Conservation (phyloP, 768 basidiomycete species). For the Porpolomopsis calyptriformis region DNA sequence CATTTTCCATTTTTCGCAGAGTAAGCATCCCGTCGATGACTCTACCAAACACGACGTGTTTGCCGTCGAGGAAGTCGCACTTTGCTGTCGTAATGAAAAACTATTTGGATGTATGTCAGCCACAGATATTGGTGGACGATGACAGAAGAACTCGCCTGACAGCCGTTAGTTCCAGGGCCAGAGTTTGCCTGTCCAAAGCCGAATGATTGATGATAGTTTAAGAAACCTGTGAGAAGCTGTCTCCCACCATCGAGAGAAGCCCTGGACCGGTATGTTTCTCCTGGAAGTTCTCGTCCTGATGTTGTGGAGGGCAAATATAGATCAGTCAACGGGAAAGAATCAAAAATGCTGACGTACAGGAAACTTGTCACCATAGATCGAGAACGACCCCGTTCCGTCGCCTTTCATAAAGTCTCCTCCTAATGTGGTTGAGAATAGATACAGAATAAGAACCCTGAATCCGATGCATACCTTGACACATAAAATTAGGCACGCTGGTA, state of each 20-base stretch:
- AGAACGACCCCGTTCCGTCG: slow-evolving; percentile 93
- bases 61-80: slow-evolving; percentile 92
- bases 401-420: slow-evolving; percentile 92
- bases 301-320: neutral
- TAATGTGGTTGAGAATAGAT: too few relatives aligned
- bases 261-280: slow-evolving; percentile 84
- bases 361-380: slow-evolving; percentile 94
- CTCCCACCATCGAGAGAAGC: slow-evolving; percentile 78
- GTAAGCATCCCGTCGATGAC: slow-evolving; percentile 93
- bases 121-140: neutral
- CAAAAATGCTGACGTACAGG: slow-evolving; percentile 39
- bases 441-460: too few relatives aligned
- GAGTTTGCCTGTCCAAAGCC: slow-evolving; percentile 78
- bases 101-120: slow-evolving; percentile 24
- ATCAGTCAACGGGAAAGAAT: neutral
- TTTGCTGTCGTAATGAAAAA: slow-evolving; percentile 96
- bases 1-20: slow-evolving; percentile 91
- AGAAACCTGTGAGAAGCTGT: slow-evolving; percentile 3
- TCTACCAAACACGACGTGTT: slow-evolving; percentile 88
- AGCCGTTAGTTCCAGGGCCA: slow-evolving; percentile 88
- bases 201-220: neutral
- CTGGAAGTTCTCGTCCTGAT: slow-evolving; percentile 87
- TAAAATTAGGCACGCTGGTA: slow-evolving; percentile 77
- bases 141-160: slow-evolving; percentile 45
- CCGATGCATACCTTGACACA: slow-evolving; percentile 91